Conservation (phyloP, 306 rosid species). For the Acacia confusa region DNA sequence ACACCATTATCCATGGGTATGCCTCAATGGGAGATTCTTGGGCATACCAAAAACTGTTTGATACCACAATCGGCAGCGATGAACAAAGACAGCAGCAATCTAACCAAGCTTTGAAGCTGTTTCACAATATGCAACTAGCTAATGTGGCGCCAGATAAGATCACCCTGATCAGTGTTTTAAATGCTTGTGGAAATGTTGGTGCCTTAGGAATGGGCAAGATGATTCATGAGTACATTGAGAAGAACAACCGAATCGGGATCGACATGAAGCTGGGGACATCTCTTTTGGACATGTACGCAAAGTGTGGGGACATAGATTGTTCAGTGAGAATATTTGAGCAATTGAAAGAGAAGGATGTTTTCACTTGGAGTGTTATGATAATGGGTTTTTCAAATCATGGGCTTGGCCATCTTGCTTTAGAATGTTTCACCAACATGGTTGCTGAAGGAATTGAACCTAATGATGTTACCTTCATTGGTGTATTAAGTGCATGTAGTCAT, state of each 20-base stretch:
- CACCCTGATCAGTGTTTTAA: constrained; percentile 19
- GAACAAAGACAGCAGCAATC: constrained; percentile 6
- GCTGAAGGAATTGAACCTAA: constrained; percentile 25
- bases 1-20: constrained; percentile 34
- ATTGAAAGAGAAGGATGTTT: constrained; percentile 20
- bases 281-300: constrained; percentile 37
- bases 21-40: constrained; percentile 20
- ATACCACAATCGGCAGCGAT: not conserved
- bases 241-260: not conserved
- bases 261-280: constrained; percentile 31
- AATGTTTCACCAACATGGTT: constrained; percentile 27
- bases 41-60: not conserved
- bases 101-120: constrained; percentile 26
- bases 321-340: constrained; percentile 15
- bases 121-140: constrained; percentile 26
- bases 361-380: constrained; percentile 31
- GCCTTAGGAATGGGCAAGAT: constrained; percentile 32
- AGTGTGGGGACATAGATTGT: constrained; percentile 35
- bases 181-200: constrained; percentile 33
- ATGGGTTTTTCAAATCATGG: constrained; percentile 35
- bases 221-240: constrained; percentile 33
- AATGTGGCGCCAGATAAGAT: constrained; percentile 27
- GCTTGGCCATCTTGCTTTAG: constrained; percentile 23
- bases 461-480: constrained; percentile 33
- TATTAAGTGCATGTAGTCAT: constrained; percentile 36